Percentiles rank a stretch among this genome's conserved stretches.
Evolutionary conservation across 805 yeast genomes (phyloP).

Genomic region (Kluyveromyces lactis): DNA sequence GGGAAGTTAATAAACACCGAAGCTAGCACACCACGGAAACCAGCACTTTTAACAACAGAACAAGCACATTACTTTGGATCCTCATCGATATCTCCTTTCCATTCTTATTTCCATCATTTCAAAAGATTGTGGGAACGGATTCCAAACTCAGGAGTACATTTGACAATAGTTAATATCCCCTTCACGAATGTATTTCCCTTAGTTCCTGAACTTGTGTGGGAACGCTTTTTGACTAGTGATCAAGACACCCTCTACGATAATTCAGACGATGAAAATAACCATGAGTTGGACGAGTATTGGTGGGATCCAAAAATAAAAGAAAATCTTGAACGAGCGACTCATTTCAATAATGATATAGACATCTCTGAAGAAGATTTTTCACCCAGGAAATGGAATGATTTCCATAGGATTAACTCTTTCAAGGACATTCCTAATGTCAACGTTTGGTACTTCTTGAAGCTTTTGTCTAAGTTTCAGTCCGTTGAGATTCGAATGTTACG

Average conservation of each 20-base stretch:
- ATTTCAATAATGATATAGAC: neutral
- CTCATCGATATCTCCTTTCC: constrained; percentile 23
- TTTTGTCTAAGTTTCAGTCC: constrained; percentile 25
- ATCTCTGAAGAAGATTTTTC: constrained; percentile 8
- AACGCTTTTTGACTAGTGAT: constrained; percentile 9
- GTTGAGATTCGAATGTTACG: constrained; percentile 32
- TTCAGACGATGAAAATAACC: neutral
- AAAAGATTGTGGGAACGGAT: constrained; percentile 25
- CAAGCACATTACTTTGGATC: constrained; percentile 20
- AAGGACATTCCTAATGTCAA: constrained; percentile 32
- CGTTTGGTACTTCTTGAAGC: constrained; percentile 27
- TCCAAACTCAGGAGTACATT: constrained; percentile 22
- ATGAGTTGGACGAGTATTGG: constrained; percentile 12
- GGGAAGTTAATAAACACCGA: constrained; percentile 12
- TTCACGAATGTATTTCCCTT: constrained; percentile 28
- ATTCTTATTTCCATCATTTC: constrained; percentile 24
- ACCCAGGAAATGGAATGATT: constrained; percentile 18
- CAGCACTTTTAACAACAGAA: constrained; percentile 17
- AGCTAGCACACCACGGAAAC: constrained; percentile 10
- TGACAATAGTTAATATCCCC: constrained; percentile 27
- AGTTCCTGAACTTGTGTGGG: constrained; percentile 20
- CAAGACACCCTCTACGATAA: constrained; percentile 1
- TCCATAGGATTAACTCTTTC: constrained; percentile 17
- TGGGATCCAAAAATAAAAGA: constrained; percentile 22
- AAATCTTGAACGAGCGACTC: constrained; percentile 11